Evolutionary conservation across 192 early-diverging fungal genomes (phyloP), one percentile per base, ranked within the genome.

Genomic region (Entomortierella beljakovae): DNA sequence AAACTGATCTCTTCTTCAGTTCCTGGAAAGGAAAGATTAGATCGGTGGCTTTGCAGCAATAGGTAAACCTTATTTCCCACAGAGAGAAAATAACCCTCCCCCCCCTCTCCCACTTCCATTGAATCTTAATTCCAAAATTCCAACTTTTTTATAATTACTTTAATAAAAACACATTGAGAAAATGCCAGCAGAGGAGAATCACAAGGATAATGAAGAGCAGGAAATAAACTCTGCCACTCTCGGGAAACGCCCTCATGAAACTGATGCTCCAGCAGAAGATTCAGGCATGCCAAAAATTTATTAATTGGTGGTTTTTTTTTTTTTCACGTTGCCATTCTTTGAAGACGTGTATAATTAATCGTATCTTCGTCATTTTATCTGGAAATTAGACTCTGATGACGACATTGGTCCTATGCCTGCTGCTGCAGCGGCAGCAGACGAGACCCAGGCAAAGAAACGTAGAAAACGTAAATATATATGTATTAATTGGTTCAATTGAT

Each of bases 331-430:
- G 18, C 7, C 42, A 18, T 28, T 15, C 5, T 6, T 1, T 57
- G 37, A 35, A 25, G 25, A 26, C 54, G 26, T 8, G 54, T 15
- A 18, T 50, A 10, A 50, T 50, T 5, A 6, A 28, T n/a, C 18
- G 15, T 1, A 3, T 23, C n/a, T 32, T 61, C 31, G 2, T 0
- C 31, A 33, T n/a, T 16, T n/a, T 25, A 48, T 28, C 13, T 1
- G 13, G 15, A 11, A 7, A 29, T 34, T 52, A 77, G 74, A 69
- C 31, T 77, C 74, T 23, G 74, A 69, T 16, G 74, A 77, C 43
- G 74, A 77, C 26, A 69, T 77, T 40, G 74, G 74, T 5, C 74
- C 74, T 18, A 77, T 77, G 74, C 74, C 74, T n/a, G 74, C 59
- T 16, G 18, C 66, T 0, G 66, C 74, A 26, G 60, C 46, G 6